Base-by-base conservation (phyloP, 768 basidiomycete genomes). In the Suillus tomentosus region DNA sequence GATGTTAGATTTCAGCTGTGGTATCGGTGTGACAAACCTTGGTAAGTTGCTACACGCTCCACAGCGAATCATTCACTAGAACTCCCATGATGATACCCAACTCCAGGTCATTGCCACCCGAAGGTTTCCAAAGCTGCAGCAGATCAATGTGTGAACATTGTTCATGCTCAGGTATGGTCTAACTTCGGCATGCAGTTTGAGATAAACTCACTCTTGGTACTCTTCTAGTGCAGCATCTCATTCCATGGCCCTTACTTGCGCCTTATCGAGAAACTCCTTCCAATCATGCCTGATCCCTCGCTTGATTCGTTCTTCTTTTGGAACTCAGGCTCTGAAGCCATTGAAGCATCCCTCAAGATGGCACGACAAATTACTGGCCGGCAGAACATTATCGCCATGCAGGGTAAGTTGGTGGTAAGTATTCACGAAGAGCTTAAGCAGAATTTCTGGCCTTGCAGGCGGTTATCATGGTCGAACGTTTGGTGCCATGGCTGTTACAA, bases 251-350 rank as follows among this genome's bases (percentile, higher is more conserved):
- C 95, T 0, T 95, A 96, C 77, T 83, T 97, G 22, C 82, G 87
- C 58, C 90, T 98, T 69, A 90, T 98, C 71, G 85, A 96, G 74
- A 85, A 84, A 62, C 83, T 98, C 8, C 78, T 96, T 14, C 92
- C 95, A 0, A 78, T 91, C 64, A 95, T 99, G 95, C 96, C 96
- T 2, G 79, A 96, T 77, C 83, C 88, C 0, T 95, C 94, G 1
- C 83, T 99, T 39, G 91, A 96, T 74, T 93, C 93, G 31, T 98
- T 98, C 84, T 97, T 95, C 85, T 94, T 97, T 78, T 94, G 92
- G 91, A 98, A 94, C 80, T 96, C 95, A 2, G 96, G 96, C 3
- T 89, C 94, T 0, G 96, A 99, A 76, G 96, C 95, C 1, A 84
- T 95, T 51, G 96, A 97, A 77, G 93, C 88, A 0, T 84, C 94